Evolutionary conservation across 2,329 filamentous ascomycete species (phyloP).

Genomic region (Colletotrichum liriopes): DNA sequence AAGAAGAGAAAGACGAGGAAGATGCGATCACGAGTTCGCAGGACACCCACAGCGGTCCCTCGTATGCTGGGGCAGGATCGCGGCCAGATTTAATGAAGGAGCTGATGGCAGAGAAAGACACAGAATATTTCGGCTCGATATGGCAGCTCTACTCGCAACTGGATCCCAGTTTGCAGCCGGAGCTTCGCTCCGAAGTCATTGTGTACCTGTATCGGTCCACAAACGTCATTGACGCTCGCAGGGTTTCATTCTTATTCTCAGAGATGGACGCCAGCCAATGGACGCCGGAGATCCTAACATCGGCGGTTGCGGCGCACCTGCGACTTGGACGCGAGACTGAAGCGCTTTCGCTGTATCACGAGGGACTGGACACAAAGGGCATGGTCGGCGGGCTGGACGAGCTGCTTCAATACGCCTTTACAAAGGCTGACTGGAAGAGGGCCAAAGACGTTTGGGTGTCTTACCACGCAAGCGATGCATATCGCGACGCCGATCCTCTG

Average conservation of each 20-base stretch:
- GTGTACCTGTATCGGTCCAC: slow-evolving; percentile 60
- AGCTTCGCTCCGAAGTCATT: slow-evolving; percentile 54
- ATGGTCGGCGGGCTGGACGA: slow-evolving; percentile 60
- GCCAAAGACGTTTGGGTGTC: slow-evolving; percentile 56
- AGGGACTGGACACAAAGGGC: slow-evolving; percentile 53
- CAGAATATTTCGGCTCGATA: slow-evolving; percentile 55
- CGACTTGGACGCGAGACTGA: slow-evolving; percentile 55
- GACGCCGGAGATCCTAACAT: slow-evolving; percentile 58
- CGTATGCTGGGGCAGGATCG: slow-evolving; percentile 30
- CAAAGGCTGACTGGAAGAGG: slow-evolving; percentile 53
- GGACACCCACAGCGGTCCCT: slow-evolving; percentile 38
- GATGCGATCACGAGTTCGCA: not conserved
- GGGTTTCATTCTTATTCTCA: slow-evolving; percentile 62
- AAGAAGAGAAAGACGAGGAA: slow-evolving; percentile 1
- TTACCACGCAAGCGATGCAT: slow-evolving; percentile 47
- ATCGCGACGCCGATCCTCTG: not conserved
- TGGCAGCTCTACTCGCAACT: slow-evolving; percentile 62
- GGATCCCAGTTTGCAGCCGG: slow-evolving; percentile 49
- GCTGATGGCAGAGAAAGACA: slow-evolving; percentile 47
- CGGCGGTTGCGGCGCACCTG: slow-evolving; percentile 60
- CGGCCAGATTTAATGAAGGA: slow-evolving; percentile 42
- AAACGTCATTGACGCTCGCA: slow-evolving; percentile 60
- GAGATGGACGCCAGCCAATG: slow-evolving; percentile 55
- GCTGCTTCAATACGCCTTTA: slow-evolving; percentile 60
- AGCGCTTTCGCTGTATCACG: slow-evolving; percentile 59